Evolutionary conservation across 495 filamentous ascomycete species (phyloP).

Genomic region (Letharia columbiana): DNA sequence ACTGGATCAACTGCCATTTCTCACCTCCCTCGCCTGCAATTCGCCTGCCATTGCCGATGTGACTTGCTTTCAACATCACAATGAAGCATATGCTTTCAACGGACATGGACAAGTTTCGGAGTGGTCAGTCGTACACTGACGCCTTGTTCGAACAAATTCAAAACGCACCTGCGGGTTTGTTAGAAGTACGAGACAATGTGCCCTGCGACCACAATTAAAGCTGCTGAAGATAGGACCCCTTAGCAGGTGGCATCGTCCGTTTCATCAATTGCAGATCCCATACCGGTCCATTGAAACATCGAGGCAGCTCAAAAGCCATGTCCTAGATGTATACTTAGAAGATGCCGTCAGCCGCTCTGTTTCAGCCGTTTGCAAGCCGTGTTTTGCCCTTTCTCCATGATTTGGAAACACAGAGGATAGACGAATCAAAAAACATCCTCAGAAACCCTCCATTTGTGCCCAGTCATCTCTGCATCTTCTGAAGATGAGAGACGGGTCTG

Average conservation of each 20-base stretch:
- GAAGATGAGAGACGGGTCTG: not conserved
- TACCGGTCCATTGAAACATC: not conserved
- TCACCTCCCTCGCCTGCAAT: not conserved
- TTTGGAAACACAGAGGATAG: not conserved
- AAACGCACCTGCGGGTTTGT: not conserved
- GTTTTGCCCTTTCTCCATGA: not conserved
- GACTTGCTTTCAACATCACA: not conserved
- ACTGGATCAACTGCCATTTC: not conserved
- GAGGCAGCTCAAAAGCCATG: not conserved
- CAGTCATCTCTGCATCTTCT: not conserved
- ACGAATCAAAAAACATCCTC: not conserved
- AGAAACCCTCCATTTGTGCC: not conserved
- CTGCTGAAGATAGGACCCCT: not conserved
- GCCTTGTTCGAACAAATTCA: not conserved
- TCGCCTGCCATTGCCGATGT: not conserved
- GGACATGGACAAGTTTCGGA: not conserved
- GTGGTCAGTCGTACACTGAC: not conserved
- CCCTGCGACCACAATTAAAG: not conserved
- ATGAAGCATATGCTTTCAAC: not conserved
- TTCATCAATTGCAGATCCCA: not conserved
- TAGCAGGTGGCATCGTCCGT: not conserved
- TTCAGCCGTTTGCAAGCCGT: conserved; percentile 1
- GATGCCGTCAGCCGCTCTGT: not conserved
- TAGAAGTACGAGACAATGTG: not conserved
- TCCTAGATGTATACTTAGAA: not conserved